These are phyloP conservation scores for Eucalyptus albens DNA, from an alignment of 345 rosid genomes.

Conservation along the genomic window DNA sequence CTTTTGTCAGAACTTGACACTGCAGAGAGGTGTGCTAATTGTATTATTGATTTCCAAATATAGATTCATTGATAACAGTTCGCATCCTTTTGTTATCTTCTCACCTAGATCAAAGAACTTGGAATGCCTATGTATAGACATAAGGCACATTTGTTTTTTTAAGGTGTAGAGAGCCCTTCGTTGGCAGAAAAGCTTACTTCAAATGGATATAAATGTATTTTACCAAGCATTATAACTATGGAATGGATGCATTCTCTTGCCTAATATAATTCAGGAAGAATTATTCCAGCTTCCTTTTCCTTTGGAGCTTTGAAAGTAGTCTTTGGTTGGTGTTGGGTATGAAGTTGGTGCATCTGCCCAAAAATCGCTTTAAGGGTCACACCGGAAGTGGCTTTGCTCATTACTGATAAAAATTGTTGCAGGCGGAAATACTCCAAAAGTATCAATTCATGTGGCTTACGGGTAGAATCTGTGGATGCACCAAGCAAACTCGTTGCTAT, in stretches of 20 bases:
- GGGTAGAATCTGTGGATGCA: not conserved
- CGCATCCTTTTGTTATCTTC: not conserved
- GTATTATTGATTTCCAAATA: conserved; percentile 52
- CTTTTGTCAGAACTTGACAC: conserved; percentile 26
- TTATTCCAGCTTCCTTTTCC: not conserved
- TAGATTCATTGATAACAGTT: conserved; percentile 1
- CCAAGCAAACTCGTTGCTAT: not conserved
- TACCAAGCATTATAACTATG: not conserved
- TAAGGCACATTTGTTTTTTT: not conserved
- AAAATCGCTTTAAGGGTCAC: not conserved
- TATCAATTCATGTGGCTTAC: not conserved
- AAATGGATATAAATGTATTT: not conserved
- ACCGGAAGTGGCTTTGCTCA: not conserved
- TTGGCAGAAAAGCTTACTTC: not conserved
- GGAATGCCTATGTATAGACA: not conserved
- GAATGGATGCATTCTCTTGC: not conserved
- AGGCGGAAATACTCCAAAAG: not conserved
- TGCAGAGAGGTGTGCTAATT: conserved; percentile 31
- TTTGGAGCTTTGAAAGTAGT: not conserved
- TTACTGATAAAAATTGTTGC: not conserved
- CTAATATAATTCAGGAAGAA: not conserved
- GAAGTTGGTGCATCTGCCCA: not conserved
- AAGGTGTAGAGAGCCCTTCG: not conserved
- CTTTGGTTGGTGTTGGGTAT: not conserved
- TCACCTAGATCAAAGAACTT: not conserved